These are phyloP conservation scores for Phaeosphaeria sp. DNA, from an alignment of 2,329 filamentous ascomycete genomes.

Conservation along the genomic window DNA sequence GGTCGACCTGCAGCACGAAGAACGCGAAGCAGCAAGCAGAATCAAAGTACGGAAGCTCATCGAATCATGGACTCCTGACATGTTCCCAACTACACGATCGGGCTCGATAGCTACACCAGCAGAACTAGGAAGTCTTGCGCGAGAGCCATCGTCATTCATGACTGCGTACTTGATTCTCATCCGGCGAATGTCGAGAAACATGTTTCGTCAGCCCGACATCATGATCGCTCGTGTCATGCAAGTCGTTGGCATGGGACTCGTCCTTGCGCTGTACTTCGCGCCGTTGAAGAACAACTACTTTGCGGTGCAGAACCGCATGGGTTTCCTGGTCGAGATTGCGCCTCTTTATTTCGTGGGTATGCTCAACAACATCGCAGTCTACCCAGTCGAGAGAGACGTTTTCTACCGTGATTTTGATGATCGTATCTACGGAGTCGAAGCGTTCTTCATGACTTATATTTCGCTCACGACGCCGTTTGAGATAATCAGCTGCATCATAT, in stretches of 20 bases:
- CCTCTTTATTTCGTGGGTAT: slow-evolving; percentile 79
- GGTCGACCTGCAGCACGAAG: slow-evolving; percentile 72
- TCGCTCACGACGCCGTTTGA: slow-evolving; percentile 76
- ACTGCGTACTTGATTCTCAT: slow-evolving; percentile 72
- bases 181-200: slow-evolving; percentile 71
- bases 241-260: slow-evolving; percentile 45
- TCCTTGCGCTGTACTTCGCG: slow-evolving; percentile 64
- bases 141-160: slow-evolving; percentile 67
- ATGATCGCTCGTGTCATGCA: slow-evolving; percentile 48
- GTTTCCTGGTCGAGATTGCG: slow-evolving; percentile 74
- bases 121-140: slow-evolving; percentile 72
- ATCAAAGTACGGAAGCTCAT: slow-evolving; percentile 69
- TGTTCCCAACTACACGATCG: slow-evolving; percentile 30
- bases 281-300: slow-evolving; percentile 73
- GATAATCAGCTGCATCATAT: slow-evolving; percentile 68
- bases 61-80: slow-evolving; percentile 59
- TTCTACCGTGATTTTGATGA: slow-evolving; percentile 81
- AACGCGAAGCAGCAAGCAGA: slow-evolving; percentile 67
- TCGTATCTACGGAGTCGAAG: slow-evolving; percentile 72
- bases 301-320: slow-evolving; percentile 75
- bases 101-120: slow-evolving; percentile 68
- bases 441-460: slow-evolving; percentile 75
- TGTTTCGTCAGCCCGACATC: slow-evolving; percentile 48
- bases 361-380: slow-evolving; percentile 79
- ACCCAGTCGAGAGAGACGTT: slow-evolving; percentile 74